phyloP scores from a whole-genome alignment of 2,329 filamentous ascomycete genomes.

The Alternaria tenuissima region DNA sequence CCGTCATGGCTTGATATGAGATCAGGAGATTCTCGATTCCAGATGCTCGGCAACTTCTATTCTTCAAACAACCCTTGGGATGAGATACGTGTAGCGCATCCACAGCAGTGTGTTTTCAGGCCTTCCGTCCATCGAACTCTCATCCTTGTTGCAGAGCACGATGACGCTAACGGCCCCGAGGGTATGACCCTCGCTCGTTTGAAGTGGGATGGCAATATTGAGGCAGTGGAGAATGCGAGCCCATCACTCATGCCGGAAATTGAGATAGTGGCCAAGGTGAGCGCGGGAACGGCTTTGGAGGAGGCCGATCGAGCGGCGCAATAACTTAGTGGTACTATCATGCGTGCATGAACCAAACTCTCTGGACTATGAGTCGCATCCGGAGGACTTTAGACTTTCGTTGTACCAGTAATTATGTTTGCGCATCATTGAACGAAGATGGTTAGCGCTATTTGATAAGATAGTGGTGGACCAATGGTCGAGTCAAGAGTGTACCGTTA shows the following conservation, averaged over 20 bases:
- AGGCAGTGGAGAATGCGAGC: not conserved
- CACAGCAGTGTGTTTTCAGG: constrained; percentile 1
- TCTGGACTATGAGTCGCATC: not conserved
- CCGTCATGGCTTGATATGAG: not conserved
- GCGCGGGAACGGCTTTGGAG: not conserved
- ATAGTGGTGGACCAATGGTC: not conserved
- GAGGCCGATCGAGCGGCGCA: not conserved
- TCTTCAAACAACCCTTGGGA: constrained; percentile 1
- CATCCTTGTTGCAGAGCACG: constrained; percentile 3
- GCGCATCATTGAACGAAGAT: not conserved
- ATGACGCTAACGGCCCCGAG: not conserved
- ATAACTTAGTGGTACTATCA: not conserved
- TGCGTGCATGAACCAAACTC: not conserved
- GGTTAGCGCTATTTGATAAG: not conserved
- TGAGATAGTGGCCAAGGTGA: constrained; percentile 2
- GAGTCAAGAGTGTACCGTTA: not conserved
- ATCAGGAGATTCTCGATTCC: constrained; percentile 3
- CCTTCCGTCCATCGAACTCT: not conserved
- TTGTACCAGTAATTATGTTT: not conserved
- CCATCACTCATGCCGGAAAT: not conserved
- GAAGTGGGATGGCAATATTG: not conserved
- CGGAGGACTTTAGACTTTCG: not conserved
- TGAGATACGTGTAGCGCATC: not conserved
- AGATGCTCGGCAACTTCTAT: constrained; percentile 6
- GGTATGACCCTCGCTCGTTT: not conserved